Percentiles rank a stretch among this genome's conserved stretches.
These are phyloP conservation scores for Tuber melanosporum DNA, from an alignment of 495 filamentous ascomycete genomes.

Conservation along the genomic window DNA sequence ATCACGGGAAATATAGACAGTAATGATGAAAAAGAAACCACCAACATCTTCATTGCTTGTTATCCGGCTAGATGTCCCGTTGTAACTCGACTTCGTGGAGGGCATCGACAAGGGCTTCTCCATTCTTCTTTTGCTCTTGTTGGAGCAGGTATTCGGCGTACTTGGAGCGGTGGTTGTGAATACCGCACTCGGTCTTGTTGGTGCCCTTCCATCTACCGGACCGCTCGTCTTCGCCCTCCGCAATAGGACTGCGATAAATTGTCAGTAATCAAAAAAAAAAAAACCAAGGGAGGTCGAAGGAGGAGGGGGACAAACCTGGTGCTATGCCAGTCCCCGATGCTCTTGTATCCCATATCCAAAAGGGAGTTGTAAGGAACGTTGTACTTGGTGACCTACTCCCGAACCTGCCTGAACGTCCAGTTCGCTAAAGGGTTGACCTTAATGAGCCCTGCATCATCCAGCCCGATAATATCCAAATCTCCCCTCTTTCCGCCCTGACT, in stretches of 20 bases:
- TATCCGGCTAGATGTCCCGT: background rate
- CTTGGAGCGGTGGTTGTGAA: slow-evolving; percentile 90
- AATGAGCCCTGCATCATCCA: slow-evolving; percentile 86
- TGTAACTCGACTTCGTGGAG: slow-evolving; percentile 43
- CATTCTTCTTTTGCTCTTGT: slow-evolving; percentile 64
- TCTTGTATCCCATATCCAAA: slow-evolving; percentile 90
- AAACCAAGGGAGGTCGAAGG: background rate
- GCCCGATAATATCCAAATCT: slow-evolving; percentile 78
- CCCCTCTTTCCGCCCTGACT: slow-evolving; percentile 93
- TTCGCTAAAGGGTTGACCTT: slow-evolving; percentile 98
- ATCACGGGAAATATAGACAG: background rate
- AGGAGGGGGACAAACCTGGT: slow-evolving; percentile 50
- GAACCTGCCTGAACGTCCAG: slow-evolving; percentile 87
- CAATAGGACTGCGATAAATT: slow-evolving; percentile 57
- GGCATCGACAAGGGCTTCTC: slow-evolving; percentile 49
- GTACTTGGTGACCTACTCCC: slow-evolving; percentile 74
- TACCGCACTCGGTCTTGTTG: slow-evolving; percentile 92
- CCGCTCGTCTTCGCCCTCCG: slow-evolving; percentile 90
- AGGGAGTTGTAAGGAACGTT: slow-evolving; percentile 90
- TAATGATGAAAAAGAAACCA: background rate
- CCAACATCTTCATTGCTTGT: background rate
- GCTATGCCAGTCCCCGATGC: slow-evolving; percentile 94
- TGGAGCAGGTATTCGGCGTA: slow-evolving; percentile 78
- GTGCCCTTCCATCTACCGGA: slow-evolving; percentile 94
- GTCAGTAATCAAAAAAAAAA: slow-evolving; percentile 20